These are phyloP conservation scores for Phytophthora hibernalis DNA, from an alignment of 352 stramenopile species.

Conservation along the genomic window DNA sequence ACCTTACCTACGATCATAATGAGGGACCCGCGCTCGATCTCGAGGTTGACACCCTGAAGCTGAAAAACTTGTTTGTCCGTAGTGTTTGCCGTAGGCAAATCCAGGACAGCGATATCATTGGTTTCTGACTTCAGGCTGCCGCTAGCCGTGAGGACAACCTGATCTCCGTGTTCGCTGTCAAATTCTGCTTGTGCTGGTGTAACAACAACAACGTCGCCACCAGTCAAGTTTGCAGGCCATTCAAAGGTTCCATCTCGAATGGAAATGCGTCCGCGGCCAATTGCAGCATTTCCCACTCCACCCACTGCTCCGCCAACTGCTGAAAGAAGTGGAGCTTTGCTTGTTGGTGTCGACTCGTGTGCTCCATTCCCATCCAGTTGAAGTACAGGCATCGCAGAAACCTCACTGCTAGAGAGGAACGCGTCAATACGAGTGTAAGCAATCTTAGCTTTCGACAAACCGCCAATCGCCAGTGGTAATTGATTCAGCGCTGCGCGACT, in stretches of 20 bases:
- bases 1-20: slow-evolving; percentile 64
- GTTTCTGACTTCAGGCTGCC: neutral
- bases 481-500: slow-evolving; percentile 31
- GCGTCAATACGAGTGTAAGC: slow-evolving; percentile 30
- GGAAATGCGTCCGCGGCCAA: slow-evolving; percentile 20
- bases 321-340: slow-evolving; percentile 6
- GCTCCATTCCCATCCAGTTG: neutral
- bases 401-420: slow-evolving; percentile 30
- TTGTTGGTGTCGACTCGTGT: neutral
- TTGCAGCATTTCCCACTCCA: neutral
- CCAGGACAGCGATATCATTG: neutral
- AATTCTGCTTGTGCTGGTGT: slow-evolving; percentile 1
- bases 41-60: slow-evolving; percentile 51
- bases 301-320: neutral
- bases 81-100: neutral
- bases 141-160: too few species aligned
- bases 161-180: too few species aligned
- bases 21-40: slow-evolving; percentile 61
- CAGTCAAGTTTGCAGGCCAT: slow-evolving; percentile 28
- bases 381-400: neutral
- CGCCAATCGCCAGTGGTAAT: slow-evolving; percentile 25
- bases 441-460: slow-evolving; percentile 37
- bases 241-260: slow-evolving; percentile 32
- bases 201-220: slow-evolving; percentile 31
- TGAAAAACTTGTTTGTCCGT: slow-evolving; percentile 23